Conservation (phyloP, 768 basidiomycete species). For the Lyophyllum semitale region DNA sequence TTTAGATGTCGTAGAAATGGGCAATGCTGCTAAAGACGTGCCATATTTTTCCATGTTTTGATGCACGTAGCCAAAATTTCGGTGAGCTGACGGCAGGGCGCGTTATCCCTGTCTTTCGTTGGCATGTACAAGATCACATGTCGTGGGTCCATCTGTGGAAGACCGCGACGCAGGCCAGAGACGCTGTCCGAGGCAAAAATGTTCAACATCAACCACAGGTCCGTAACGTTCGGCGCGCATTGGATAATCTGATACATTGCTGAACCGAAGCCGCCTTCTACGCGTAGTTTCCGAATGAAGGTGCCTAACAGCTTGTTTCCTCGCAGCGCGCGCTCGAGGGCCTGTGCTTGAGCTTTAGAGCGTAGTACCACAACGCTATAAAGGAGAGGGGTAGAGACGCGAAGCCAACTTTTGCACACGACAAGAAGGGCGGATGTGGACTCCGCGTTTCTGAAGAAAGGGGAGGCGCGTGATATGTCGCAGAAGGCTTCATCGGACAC, state of each 20-base stretch:
- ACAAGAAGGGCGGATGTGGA: slow-evolving; percentile 7
- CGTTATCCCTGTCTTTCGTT: neutral
- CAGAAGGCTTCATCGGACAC: slow-evolving; percentile 7
- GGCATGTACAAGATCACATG: neutral
- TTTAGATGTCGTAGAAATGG: neutral
- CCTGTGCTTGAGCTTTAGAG: slow-evolving; percentile 21
- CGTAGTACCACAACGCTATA: slow-evolving; percentile 25
- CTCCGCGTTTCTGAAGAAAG: slow-evolving; percentile 2
- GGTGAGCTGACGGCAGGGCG: neutral
- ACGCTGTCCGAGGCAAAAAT: neutral
- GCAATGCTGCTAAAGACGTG: neutral
- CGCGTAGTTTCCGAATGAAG: slow-evolving; percentile 24
- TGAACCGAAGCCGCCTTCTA: slow-evolving; percentile 22
- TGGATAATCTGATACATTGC: slow-evolving; percentile 8
- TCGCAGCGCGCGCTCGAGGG: slow-evolving; percentile 16
- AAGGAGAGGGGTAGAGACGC: slow-evolving; percentile 23
- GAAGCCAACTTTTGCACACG: slow-evolving; percentile 25
- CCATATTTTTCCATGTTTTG: neutral
- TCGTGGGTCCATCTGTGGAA: slow-evolving; percentile 1
- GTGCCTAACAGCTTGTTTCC: slow-evolving; percentile 16
- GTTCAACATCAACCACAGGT: neutral
- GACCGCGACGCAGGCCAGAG: neutral
- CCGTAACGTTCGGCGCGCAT: neutral
- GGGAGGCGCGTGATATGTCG: neutral
- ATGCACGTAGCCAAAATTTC: neutral